phyloP scores from a whole-genome alignment of 1,284 basidiomycete genomes.

The Microstroma glucosiphilum region DNA sequence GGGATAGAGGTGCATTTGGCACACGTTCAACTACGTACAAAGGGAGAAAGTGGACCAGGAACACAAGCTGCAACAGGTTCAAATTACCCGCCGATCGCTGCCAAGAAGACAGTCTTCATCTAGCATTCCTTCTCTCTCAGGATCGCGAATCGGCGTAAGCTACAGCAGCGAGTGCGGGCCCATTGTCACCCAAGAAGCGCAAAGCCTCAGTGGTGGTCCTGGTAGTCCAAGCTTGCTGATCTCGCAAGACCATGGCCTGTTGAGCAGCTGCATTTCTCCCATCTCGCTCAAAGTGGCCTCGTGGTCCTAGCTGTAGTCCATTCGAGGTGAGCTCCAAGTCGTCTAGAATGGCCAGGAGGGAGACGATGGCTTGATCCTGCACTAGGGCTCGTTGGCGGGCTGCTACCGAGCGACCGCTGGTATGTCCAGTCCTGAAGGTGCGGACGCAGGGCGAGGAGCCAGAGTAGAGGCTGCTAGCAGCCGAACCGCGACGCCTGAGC shows the following conservation, averaged over 20 bases:
- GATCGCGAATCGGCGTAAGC: constrained; percentile 14
- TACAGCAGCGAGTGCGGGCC: constrained; percentile 31
- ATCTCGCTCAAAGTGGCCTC: constrained; percentile 35
- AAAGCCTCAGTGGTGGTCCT: constrained; percentile 34
- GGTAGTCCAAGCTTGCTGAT: constrained; percentile 44
- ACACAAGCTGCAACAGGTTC: too few relatives aligned
- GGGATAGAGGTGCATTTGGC: too few relatives aligned
- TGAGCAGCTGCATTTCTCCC: constrained; percentile 42
- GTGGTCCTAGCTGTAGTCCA: constrained; percentile 24
- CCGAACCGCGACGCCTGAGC: constrained; percentile 10
- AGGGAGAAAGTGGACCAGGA: too few relatives aligned
- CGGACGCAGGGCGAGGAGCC: not conserved
- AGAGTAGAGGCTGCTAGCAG: not conserved
- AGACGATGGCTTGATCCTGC: constrained; percentile 29
- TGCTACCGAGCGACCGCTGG: constrained; percentile 12
- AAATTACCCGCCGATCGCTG: too few relatives aligned
- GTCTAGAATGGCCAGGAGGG: constrained; percentile 39
- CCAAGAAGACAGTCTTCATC: too few relatives aligned
- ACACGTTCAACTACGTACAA: too few relatives aligned
- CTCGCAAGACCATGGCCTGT: constrained; percentile 43
- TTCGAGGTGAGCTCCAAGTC: constrained; percentile 38
- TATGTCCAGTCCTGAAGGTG: not conserved
- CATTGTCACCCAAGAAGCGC: constrained; percentile 38
- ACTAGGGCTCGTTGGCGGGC: constrained; percentile 29
- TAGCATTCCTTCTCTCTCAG: not conserved